A percentile compares a stretch with the other conserved stretches of the same genome.
Conservation (phyloP, 768 basidiomycete genomes). For the Chlorophyllum brunneum region DNA sequence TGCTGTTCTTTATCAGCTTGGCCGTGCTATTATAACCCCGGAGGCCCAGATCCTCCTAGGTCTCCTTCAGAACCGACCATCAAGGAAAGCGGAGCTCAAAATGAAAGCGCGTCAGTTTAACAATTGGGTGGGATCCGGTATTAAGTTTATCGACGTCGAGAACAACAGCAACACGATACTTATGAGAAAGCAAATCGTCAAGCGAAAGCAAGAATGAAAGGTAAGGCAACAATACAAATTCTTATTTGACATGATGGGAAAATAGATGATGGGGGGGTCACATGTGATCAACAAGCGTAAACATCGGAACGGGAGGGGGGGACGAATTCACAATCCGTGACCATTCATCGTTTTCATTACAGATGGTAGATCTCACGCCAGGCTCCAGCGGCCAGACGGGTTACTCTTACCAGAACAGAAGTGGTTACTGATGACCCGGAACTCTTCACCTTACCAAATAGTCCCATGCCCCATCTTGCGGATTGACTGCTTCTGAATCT, state of each 20-base stretch:
- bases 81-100: too few species aligned
- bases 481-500: conserved; percentile 11
- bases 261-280: conserved; percentile 19
- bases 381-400: conserved; percentile 20
- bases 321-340: not conserved
- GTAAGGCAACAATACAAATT: not conserved
- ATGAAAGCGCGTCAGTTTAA: too few species aligned
- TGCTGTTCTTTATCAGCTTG: too few species aligned
- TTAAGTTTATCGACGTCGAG: too few species aligned
- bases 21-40: too few species aligned
- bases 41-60: too few species aligned
- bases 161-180: too few species aligned
- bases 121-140: too few species aligned
- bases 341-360: conserved; percentile 17
- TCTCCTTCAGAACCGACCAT: too few species aligned
- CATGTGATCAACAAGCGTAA: conserved; percentile 29
- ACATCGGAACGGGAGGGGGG: conserved; percentile 30
- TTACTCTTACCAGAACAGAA: conserved; percentile 23
- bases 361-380: conserved; percentile 34
- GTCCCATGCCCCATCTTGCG: conserved; percentile 23
- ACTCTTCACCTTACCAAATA: conserved; percentile 21
- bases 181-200: too few species aligned
- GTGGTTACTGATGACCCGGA: conserved; percentile 21
- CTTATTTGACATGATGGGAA: conserved; percentile 2
- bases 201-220: not conserved